Evolutionary conservation across 805 yeast species (phyloP), one percentile per base, ranked within the genome.

Genomic region (Maudiozyma bulderi): DNA sequence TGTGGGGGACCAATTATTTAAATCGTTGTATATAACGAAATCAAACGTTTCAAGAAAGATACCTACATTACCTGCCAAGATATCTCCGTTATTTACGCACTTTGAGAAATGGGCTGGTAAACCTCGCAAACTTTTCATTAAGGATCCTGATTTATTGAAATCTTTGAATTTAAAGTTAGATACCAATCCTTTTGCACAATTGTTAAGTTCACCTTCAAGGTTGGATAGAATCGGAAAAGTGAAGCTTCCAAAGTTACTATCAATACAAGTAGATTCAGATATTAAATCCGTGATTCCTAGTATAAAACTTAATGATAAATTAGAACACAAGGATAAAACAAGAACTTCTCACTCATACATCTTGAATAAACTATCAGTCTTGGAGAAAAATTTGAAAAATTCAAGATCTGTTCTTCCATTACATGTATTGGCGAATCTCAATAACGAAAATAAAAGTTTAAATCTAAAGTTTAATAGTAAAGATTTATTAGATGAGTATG

Each of bases 171-270:
- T 51, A n/a, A 32, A 50, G 7, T 47, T 73, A 4, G 47, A 60
- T 1, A 35, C 54, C 1, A 75, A 76, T 45, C 50, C 69, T 2
- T 72, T 67, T 55, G 77, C 76, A 0, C 52, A 59, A 6, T 14
- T 69, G 1, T 54, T 78, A 8, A 60, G 72, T 0, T 68, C 79
- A 0, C 76, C 78, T 1, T 60, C 71, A 13, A 62, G 82, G 51
- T 61, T 62, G 54, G 76, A 75, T 13, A 55, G 66, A 10, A 39
- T 60, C 0, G 58, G 73, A 0, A 60, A 73, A 38, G 49, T 65
- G 0, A 63, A 64, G 9, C 52, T 71, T 5, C 81, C 81, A 0
- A 59, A 68, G 30, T 69, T 68, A 8, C 49, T 74, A 7, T 52
- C 75, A 43, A 50, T 66, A 0, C 70, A 67, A 20, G 46, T 74